Conservation (phyloP, 2,329 filamentous ascomycete genomes). For the Fusarium nygamai region DNA sequence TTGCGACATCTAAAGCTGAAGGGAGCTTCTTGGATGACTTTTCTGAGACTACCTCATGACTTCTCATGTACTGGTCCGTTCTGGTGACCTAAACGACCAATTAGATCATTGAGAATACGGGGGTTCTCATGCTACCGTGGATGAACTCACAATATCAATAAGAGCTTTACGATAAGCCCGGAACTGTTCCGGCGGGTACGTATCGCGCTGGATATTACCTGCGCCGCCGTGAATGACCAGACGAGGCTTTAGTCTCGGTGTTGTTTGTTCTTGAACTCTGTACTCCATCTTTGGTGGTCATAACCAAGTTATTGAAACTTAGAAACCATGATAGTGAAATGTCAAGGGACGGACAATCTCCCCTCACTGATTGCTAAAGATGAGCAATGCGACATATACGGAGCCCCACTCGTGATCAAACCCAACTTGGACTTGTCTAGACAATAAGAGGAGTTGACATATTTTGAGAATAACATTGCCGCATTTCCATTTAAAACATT, state of each 20-base stretch:
- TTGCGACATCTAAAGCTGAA: conserved; percentile 77
- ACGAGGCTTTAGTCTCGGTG: conserved; percentile 58
- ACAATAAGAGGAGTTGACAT: neutral
- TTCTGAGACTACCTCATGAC: neutral
- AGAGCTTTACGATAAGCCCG: conserved; percentile 68
- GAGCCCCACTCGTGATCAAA: conserved; percentile 20
- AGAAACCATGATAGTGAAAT: neutral
- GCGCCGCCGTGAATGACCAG: conserved; percentile 79
- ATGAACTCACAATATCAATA: conserved; percentile 64
- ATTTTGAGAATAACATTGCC: neutral
- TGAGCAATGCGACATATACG: neutral
- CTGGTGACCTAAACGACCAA: conserved; percentile 49
- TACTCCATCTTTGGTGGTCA: conserved; percentile 53
- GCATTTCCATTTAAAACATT: neutral
- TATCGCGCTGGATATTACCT: conserved; percentile 71
- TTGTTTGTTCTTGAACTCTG: conserved; percentile 35
- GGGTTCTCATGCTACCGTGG: neutral
- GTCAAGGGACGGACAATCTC: neutral
- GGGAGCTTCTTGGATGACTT: conserved; percentile 45
- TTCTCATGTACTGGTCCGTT: conserved; percentile 58
- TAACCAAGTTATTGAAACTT: neutral
- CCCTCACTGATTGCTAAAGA: conserved; percentile 4
- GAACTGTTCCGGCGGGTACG: conserved; percentile 68
- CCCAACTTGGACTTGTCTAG: neutral
- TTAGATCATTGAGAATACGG: neutral